phyloP scores from a whole-genome alignment of 2,329 filamentous ascomycete species.

The Colletotrichum sp. region DNA sequence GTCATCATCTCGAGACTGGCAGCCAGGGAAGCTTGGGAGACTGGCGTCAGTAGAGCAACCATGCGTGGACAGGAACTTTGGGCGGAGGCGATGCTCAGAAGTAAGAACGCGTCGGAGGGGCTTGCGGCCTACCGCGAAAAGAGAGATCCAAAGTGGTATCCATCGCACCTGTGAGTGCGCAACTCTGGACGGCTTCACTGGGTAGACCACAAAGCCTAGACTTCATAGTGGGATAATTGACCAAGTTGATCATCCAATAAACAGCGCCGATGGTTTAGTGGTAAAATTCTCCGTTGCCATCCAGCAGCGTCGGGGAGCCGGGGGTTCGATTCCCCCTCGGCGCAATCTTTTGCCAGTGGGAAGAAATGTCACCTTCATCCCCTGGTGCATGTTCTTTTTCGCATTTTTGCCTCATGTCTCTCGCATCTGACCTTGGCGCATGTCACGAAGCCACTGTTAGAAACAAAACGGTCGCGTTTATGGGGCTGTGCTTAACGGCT shows the following conservation, averaged over 20 bases:
- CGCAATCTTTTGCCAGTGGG: neutral
- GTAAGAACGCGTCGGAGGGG: slow-evolving; percentile 32
- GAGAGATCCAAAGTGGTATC: slow-evolving; percentile 33
- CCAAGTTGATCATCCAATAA: neutral
- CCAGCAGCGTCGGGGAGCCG: slow-evolving; percentile 20
- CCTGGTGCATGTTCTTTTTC: neutral
- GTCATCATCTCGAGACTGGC: slow-evolving; percentile 36
- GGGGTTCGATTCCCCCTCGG: slow-evolving; percentile 23
- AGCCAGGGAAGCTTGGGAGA: slow-evolving; percentile 39
- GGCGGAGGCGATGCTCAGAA: slow-evolving; percentile 33
- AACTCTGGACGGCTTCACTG: neutral
- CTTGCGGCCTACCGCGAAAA: slow-evolving; percentile 35
- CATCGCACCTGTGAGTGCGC: slow-evolving; percentile 26
- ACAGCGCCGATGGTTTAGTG: slow-evolving; percentile 21
- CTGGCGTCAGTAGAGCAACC: slow-evolving; percentile 35
- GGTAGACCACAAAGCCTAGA: too few relatives aligned
- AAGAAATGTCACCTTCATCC: neutral
- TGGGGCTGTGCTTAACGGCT: neutral
- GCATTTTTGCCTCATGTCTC: neutral
- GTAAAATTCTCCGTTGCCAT: slow-evolving; percentile 23
- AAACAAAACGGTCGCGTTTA: neutral
- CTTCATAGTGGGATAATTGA: neutral
- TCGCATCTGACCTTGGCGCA: neutral
- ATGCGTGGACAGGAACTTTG: slow-evolving; percentile 36
- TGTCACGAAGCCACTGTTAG: neutral